Evolutionary conservation across 495 filamentous ascomycete genomes (phyloP).

Genomic region (Hypoxylon subgilvum): DNA sequence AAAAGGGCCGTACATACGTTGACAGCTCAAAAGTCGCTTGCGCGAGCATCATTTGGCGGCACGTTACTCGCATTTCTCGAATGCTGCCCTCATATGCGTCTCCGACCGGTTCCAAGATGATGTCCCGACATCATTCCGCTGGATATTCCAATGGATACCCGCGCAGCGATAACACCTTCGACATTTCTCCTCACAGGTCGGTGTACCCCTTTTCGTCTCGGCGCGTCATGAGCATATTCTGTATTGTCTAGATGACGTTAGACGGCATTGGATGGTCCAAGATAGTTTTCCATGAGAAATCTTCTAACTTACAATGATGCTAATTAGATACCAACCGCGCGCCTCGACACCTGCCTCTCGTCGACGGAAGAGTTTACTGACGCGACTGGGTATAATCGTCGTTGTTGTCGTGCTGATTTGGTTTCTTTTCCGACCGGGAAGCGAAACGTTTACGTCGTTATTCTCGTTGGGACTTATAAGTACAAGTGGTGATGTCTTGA

Average conservation of each 20-base stretch:
- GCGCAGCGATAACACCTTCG: conserved; percentile 69
- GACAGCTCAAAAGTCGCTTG: conserved; percentile 8
- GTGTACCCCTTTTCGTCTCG: conserved; percentile 27
- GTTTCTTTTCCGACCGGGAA: conserved; percentile 69
- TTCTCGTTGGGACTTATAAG: conserved; percentile 77
- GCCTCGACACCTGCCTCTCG: conserved; percentile 71
- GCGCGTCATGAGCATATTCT: background rate
- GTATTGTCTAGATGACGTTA: background rate
- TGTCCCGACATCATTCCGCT: conserved; percentile 63
- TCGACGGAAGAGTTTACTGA: conserved; percentile 74
- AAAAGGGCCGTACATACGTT: conserved; percentile 24
- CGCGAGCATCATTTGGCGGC: conserved; percentile 1
- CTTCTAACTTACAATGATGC: conserved; percentile 12
- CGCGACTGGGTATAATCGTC: conserved; percentile 63
- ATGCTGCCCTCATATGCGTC: conserved; percentile 53
- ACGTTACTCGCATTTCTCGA: conserved; percentile 18
- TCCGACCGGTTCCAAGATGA: conserved; percentile 58
- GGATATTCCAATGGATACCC: conserved; percentile 81
- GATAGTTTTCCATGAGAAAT: too few species aligned
- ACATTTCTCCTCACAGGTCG: conserved; percentile 89
- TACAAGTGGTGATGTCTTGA: conserved; percentile 70
- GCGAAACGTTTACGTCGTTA: conserved; percentile 68
- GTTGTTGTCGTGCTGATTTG: conserved; percentile 62
- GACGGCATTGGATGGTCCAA: conserved; percentile 2
- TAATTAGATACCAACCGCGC: conserved; percentile 82